Evolutionary conservation across 2,329 filamentous ascomycete genomes (phyloP), one percentile per base, ranked within the genome.

Genomic region (Thielaviopsis musarum): DNA sequence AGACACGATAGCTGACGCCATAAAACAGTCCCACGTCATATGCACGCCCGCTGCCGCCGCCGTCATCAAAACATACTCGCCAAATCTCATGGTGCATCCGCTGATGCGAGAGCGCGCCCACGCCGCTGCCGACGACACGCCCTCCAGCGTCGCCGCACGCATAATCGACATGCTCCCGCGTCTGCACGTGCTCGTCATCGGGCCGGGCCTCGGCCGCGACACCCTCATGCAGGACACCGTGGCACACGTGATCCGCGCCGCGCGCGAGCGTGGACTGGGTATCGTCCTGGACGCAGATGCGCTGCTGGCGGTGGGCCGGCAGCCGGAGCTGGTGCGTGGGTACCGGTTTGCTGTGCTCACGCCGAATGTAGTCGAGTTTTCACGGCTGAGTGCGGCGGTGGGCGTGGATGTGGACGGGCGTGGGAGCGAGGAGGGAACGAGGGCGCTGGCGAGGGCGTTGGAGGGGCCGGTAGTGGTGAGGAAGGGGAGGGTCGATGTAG

Each of bases 71-170:
- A 88, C 89, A 3, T 98, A 97, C 75, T 96, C 91, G 21, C 93
- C 93, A 2, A 96, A 97, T 70, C 78, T 98, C 28, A 98, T 98
- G 91, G 93, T 98, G 12, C 93, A 97, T 71, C 93, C 93, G 0
- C 81, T 96, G 65, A 91, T 98, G 82, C 87, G 89, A 30, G 88
- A 93, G 71, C 81, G 82, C 53, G 68, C 71, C 12, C 61, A 69
- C 73, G 55, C 72, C 22, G 77, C 81, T 65, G 77, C 81, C 64
- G 77, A 85, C 1, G 75, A 74, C 13, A 69, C 74, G 4, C 15
- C 38, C 3, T 4, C 13, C 5, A 7, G 15, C 58, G 77, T 95
- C 54, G 81, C 87, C 9, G 71, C 78, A 24, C 74, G 79, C 57
- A 85, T 97, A 64, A 79, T 91, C 62, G 81, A 79, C 62, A 87